Percentiles rank a stretch among this genome's conserved stretches.
These are phyloP conservation scores for Tillandsia fasciculata DNA, from an alignment of 176 grass and related monocot genomes.

Conservation along the genomic window DNA sequence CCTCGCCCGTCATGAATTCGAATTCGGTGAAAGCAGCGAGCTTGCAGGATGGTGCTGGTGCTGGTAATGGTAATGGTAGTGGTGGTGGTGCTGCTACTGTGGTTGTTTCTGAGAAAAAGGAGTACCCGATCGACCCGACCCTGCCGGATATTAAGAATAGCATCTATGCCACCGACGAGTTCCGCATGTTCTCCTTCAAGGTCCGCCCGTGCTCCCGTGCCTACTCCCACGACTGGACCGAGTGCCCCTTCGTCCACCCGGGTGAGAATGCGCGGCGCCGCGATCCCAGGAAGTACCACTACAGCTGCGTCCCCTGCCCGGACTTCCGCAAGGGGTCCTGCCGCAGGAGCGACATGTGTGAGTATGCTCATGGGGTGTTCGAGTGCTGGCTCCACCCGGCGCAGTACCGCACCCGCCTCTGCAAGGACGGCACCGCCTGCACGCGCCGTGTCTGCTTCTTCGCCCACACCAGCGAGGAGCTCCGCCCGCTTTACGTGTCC, in stretches of 20 bases:
- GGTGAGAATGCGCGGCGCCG: constrained; percentile 82
- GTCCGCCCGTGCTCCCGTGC: constrained; percentile 79
- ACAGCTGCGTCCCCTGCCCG: constrained; percentile 78
- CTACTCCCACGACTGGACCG: constrained; percentile 87
- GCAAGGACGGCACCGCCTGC: constrained; percentile 62
- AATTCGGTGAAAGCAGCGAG: too few relatives aligned
- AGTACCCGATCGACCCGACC: constrained; percentile 75
- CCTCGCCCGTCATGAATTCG: not conserved
- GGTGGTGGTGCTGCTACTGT: constrained; percentile 13
- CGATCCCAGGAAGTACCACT: constrained; percentile 65
- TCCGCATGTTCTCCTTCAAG: constrained; percentile 88
- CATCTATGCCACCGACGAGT: constrained; percentile 71
- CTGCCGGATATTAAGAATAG: constrained; percentile 81
- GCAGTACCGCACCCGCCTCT: constrained; percentile 86
- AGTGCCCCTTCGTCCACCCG: constrained; percentile 82
- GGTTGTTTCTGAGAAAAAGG: constrained; percentile 25
- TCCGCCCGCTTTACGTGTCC: constrained; percentile 57
- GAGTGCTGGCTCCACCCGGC: constrained; percentile 94
- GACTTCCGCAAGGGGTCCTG: constrained; percentile 75
- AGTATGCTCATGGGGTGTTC: constrained; percentile 84
- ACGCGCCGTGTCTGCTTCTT: constrained; percentile 85
- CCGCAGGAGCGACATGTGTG: constrained; percentile 54
- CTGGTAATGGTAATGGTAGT: too few relatives aligned
- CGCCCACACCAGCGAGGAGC: constrained; percentile 68
- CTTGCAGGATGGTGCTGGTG: too few relatives aligned